Percentiles rank a stretch among this genome's conserved stretches.
Evolutionary conservation across 2,329 filamentous ascomycete species (phyloP).

Genomic region (Neurospora crassa): DNA sequence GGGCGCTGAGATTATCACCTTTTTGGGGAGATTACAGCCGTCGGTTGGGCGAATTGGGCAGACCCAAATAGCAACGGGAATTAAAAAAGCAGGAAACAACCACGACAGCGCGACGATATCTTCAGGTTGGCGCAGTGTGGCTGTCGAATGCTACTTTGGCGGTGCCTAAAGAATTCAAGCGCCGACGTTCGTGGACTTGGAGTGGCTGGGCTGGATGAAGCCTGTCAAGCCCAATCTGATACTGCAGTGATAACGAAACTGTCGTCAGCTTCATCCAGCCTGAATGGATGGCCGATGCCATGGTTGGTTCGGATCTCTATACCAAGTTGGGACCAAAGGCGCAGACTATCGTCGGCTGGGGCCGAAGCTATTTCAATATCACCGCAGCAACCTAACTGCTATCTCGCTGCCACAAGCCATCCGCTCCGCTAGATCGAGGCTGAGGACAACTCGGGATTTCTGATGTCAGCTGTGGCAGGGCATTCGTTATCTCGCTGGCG

Average conservation of each 20-base stretch:
- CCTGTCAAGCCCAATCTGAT: background rate
- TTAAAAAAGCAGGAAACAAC: background rate
- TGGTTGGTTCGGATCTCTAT: background rate
- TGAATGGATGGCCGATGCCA: background rate
- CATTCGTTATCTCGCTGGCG: background rate
- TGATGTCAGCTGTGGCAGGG: background rate
- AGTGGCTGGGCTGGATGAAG: background rate
- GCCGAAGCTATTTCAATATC: background rate
- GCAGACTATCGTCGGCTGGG: background rate
- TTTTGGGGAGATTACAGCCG: background rate
- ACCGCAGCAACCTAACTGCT: background rate
- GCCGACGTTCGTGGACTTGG: background rate
- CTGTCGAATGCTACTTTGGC: background rate
- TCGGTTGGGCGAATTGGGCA: background rate
- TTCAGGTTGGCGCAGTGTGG: background rate
- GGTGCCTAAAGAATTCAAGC: background rate
- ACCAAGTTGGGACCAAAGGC: background rate
- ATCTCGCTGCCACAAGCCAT: background rate
- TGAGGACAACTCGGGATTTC: background rate
- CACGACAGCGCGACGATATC: background rate
- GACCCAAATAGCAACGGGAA: background rate
- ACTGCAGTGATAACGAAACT: background rate
- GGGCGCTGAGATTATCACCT: background rate
- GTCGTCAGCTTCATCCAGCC: background rate
- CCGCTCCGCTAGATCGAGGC: background rate